Base-by-base conservation (phyloP, 352 stramenopile species). In the Phytophthora nicotianae region DNA sequence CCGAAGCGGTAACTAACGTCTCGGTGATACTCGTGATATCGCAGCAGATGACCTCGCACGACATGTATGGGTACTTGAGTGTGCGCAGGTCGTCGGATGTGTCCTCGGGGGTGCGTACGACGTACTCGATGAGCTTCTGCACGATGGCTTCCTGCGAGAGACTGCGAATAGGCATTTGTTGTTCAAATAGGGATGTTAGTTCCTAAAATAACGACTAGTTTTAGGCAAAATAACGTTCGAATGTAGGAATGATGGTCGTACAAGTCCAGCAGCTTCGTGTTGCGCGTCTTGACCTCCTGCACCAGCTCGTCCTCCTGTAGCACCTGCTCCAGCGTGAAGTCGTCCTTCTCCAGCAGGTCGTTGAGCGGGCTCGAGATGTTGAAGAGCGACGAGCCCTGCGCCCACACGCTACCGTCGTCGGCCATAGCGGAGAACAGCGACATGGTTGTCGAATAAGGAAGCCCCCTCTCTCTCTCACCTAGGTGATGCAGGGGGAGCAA, bases 31-130 rank as follows among this genome's bases (percentile, higher is more conserved):
- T 88, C 43, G 89, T 81, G 43, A 98, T 96, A 69, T 99, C 97
- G 65, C 94, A 99, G 78, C 95, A 99, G 51, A 99, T 90, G 45
- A 99, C 92, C 74, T 99, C 97, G 71, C 96, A 99, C 41, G 94
- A 83, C 96, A 99, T 98, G 87, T 98, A 99, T 20, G 97, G 96
- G 75, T 97, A 99, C 79, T 94, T 96, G 61, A 94, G 74, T 29
- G 80, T 71, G 46, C 83, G 81, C 53, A 94, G 24, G 54, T 91
- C 85, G 50, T 88, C 69, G 7, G 70, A 58, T 29, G 65, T 47
- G 50, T 88, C 71, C 42, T 86, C 75, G 1, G 86, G 71, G 35
- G 65, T 57, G n/a, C 61, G 55, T 26, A 90, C 82, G 11, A 94
- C 76, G 53, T 93, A 96, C 60, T 94, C 77, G 11, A 96, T 66